phyloP scores from a whole-genome alignment of 352 stramenopile genomes.

The Thraustochytrium striatum region DNA sequence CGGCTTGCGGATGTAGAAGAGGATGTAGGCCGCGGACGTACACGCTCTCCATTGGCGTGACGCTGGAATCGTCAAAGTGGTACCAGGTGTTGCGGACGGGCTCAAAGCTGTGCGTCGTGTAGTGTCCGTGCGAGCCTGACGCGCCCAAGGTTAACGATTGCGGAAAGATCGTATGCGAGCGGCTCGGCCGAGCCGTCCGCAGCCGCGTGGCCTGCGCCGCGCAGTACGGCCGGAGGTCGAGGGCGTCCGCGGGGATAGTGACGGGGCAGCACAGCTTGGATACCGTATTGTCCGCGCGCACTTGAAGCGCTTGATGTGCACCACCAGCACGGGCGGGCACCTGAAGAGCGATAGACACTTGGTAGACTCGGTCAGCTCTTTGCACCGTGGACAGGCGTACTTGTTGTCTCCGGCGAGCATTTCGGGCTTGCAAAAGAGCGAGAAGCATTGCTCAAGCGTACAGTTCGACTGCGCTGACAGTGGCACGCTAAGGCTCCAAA shows the following conservation, averaged over 20 bases:
- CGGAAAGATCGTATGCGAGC: neutral
- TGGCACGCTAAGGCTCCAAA: conserved; percentile 68
- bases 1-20: no score
- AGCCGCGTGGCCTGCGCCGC: conserved; percentile 37
- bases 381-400: conserved; percentile 5
- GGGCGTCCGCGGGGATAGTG: conserved; percentile 60
- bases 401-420: neutral
- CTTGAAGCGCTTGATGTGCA: conserved; percentile 30
- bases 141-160: conserved; percentile 1
- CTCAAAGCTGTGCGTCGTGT: neutral
- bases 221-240: conserved; percentile 70
- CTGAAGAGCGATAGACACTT: conserved; percentile 28
- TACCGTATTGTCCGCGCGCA: conserved; percentile 67
- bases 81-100: neutral
- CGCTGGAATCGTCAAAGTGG: conserved; percentile 9
- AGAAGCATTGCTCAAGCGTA: conserved; percentile 15
- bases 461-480: neutral
- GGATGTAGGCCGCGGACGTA: neutral
- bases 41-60: neutral
- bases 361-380: neutral
- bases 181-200: neutral
- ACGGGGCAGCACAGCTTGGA: conserved; percentile 70
- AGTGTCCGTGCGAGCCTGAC: conserved; percentile 1
- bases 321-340: neutral
- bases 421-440: neutral